Base-by-base conservation (phyloP, 257 asterid genomes). In the Penstemon davidsonii region DNA sequence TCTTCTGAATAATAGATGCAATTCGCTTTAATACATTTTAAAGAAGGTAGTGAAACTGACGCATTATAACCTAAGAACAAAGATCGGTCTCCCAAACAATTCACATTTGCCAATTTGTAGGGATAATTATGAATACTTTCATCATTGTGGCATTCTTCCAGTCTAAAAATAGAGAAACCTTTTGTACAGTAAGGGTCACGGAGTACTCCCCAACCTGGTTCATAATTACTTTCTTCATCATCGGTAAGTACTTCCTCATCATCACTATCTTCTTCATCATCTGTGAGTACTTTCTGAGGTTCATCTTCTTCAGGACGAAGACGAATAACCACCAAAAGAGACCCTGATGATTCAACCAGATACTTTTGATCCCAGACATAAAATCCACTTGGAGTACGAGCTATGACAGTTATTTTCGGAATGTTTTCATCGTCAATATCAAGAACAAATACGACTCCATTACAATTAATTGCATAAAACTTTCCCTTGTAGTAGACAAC, bases 401-500 rank as follows among this genome's bases (percentile, higher is more conserved):
- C 44, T 6, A 39, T 36, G 5, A 0, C 36, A 7, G 62, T 56
- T 36, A 42, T 9, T 36, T n/a, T 42, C 33, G 37, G 33, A 37
- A 10, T 42, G 25, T 5, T 5, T 13, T 55, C 19, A 55, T 39
- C 25, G 5, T 7, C 19, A 55, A 55, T 7, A 3, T 55, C 12
- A 36, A 37, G 8, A 25, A 55, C 10, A 36, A 55, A 55, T 8
- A 55, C 12, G 9, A 11, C 9, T 5, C 60, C 60, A 55, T 19
- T 6, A 8, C 1, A 0, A 53, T n/a, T 12, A 25, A 54, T 9
- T 37, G 10, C 59, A 18, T 54, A 33, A 33, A 56, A 56, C 39
- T 12, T 5, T 6, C 61, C 61, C 39, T 56, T 56, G 61, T 33
- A 56, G 37, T 56, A 56, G n/a, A 33, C 61, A 56, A 56, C 61